Conservation (phyloP, 768 basidiomycete species). For the Leccinum sublutescens region DNA sequence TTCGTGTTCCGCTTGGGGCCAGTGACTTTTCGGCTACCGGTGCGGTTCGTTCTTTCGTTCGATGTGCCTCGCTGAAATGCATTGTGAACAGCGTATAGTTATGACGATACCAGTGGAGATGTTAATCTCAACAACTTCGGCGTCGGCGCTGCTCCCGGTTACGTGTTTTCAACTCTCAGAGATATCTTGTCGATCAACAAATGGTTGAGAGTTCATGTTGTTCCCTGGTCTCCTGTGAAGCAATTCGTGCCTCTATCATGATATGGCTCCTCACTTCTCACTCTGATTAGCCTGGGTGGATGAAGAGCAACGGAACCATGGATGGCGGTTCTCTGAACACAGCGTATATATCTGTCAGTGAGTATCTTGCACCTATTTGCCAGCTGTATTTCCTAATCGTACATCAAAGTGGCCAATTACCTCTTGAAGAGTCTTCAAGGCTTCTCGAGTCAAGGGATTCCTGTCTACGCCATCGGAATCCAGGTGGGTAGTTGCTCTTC, state of each 20-base stretch:
- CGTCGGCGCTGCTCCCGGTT: constrained; percentile 55
- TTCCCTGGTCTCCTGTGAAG: constrained; percentile 76
- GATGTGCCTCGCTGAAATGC: constrained; percentile 4
- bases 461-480: constrained; percentile 61
- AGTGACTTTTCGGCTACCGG: constrained; percentile 66
- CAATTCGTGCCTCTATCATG: too few species aligned
- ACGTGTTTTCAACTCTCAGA: constrained; percentile 58
- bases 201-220: constrained; percentile 50
- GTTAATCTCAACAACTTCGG: constrained; percentile 57
- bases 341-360: constrained; percentile 48
- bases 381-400: neutral
- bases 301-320: constrained; percentile 66
- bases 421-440: constrained; percentile 72
- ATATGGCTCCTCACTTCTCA: constrained; percentile 5
- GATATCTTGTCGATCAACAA: constrained; percentile 64
- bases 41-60: constrained; percentile 26
- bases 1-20: constrained; percentile 70
- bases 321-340: constrained; percentile 60
- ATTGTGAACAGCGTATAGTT: constrained; percentile 52
- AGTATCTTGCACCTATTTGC: constrained; percentile 20
- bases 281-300: constrained; percentile 64
- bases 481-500: constrained; percentile 31
- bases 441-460: constrained; percentile 58
- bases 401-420: constrained; percentile 60
- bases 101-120: constrained; percentile 63